phyloP scores from a whole-genome alignment of 345 rosid species.

The Lepidium aucheri region DNA sequence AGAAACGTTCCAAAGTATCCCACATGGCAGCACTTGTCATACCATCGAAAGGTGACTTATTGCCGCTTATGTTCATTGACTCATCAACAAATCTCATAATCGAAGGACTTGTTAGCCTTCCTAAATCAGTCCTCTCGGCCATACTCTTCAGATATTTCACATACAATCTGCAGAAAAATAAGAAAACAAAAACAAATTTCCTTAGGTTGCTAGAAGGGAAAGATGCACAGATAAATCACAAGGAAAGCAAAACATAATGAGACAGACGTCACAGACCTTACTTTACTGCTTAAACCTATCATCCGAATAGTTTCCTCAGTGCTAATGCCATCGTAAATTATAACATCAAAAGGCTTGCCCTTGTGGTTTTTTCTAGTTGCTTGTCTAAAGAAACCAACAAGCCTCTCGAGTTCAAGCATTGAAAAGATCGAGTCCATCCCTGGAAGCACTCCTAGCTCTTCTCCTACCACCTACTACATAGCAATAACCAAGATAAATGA shows the following conservation, averaged over 20 bases:
- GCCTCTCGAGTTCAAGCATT: slow-evolving; percentile 46
- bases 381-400: slow-evolving; percentile 45
- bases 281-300: slow-evolving; percentile 65
- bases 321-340: slow-evolving; percentile 65
- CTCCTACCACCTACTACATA: slow-evolving; percentile 73
- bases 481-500: not conserved
- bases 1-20: slow-evolving; percentile 54
- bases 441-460: slow-evolving; percentile 95
- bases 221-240: not conserved
- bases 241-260: not conserved
- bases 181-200: too few relatives aligned
- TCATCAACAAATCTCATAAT: slow-evolving; percentile 67
- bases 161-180: slow-evolving; percentile 45
- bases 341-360: slow-evolving; percentile 42
- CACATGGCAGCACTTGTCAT: slow-evolving; percentile 56
- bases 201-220: not conserved
- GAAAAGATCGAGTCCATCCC: slow-evolving; percentile 87
- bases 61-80: slow-evolving; percentile 45
- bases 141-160: slow-evolving; percentile 62
- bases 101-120: slow-evolving; percentile 80
- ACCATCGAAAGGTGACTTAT: slow-evolving; percentile 39
- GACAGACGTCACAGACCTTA: slow-evolving; percentile 35
- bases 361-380: slow-evolving; percentile 31
- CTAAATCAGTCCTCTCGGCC: slow-evolving; percentile 85
- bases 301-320: slow-evolving; percentile 68